Percentiles rank a stretch among this genome's conserved stretches.
Conservation (phyloP, 768 basidiomycete genomes). For the Termitomyces sp. region DNA sequence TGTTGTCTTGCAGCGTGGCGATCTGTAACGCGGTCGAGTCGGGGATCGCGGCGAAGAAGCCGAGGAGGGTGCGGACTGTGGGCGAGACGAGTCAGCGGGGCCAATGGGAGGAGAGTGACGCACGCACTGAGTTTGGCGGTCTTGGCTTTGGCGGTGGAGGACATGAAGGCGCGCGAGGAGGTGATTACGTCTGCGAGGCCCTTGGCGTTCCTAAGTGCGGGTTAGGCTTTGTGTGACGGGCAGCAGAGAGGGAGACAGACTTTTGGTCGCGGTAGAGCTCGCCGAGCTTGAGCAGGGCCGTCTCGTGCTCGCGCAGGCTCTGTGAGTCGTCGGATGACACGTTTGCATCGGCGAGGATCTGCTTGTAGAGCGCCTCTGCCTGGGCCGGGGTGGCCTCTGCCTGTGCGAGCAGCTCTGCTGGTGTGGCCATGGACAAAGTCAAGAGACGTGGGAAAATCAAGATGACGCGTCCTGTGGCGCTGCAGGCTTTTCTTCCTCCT, state of each 20-base stretch:
- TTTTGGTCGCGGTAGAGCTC: constrained; percentile 82
- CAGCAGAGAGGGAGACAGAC: constrained; percentile 29
- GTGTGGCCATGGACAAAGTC: constrained; percentile 17
- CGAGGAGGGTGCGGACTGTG: constrained; percentile 88
- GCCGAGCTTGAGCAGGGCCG: constrained; percentile 79
- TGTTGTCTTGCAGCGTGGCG: constrained; percentile 81
- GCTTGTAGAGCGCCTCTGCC: constrained; percentile 72
- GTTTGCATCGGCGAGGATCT: constrained; percentile 44
- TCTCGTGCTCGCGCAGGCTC: constrained; percentile 71
- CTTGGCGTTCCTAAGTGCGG: constrained; percentile 62
- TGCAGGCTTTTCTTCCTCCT: too few species aligned
- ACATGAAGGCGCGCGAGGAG: constrained; percentile 80
- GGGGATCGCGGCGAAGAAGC: constrained; percentile 79
- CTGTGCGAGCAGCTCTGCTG: constrained; percentile 45
- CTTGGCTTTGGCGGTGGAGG: constrained; percentile 94
- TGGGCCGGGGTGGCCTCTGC: constrained; percentile 55
- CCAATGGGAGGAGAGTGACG: background rate
- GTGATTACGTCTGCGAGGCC: constrained; percentile 85
- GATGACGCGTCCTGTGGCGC: too few species aligned
- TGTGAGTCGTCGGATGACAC: too few species aligned
- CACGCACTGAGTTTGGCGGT: constrained; percentile 91
- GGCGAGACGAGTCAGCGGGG: background rate
- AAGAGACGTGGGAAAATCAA: too few species aligned
- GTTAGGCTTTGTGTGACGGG: background rate
- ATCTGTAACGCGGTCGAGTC: constrained; percentile 73